These are phyloP conservation scores for Cladosporium austrohemisphaericum DNA, from an alignment of 2,329 filamentous ascomycete species.

Conservation along the genomic window DNA sequence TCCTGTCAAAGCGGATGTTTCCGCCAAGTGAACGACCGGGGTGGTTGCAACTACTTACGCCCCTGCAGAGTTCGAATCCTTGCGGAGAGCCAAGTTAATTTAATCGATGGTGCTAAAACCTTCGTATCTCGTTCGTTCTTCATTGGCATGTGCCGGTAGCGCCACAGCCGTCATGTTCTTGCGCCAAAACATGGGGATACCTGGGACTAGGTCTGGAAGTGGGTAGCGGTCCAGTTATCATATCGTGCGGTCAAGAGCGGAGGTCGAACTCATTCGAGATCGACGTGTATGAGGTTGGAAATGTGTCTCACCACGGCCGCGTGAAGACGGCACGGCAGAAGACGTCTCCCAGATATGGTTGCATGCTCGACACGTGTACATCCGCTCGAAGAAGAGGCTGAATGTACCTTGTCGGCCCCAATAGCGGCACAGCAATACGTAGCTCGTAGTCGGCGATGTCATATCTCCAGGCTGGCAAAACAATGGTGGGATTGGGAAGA, in stretches of 20 bases:
- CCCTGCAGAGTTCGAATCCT: background rate
- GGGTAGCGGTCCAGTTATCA: too few relatives aligned
- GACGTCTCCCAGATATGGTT: background rate
- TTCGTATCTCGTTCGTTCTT: conserved; percentile 1
- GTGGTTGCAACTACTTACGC: too few relatives aligned
- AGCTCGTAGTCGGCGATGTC: too few relatives aligned
- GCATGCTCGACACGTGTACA: too few relatives aligned
- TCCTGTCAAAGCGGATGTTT: conserved; percentile 2
- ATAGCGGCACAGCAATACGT: too few relatives aligned
- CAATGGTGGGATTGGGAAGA: background rate
- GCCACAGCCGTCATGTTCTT: conserved; percentile 5
- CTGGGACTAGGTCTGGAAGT: background rate
- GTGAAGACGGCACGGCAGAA: conserved; percentile 1
- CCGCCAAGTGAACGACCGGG: background rate
- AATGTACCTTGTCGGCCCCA: too few relatives aligned
- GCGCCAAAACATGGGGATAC: background rate
- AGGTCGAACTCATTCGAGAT: background rate
- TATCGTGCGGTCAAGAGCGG: background rate
- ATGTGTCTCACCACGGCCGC: too few relatives aligned
- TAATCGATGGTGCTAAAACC: conserved; percentile 1
- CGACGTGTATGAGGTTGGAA: background rate
- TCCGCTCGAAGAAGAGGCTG: too few relatives aligned
- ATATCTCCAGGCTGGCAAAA: too few relatives aligned
- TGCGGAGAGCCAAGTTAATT: conserved; percentile 5
- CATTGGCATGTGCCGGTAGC: conserved; percentile 1